Conservation (phyloP, 768 basidiomycete species). For the Austroboletus eburneus region DNA sequence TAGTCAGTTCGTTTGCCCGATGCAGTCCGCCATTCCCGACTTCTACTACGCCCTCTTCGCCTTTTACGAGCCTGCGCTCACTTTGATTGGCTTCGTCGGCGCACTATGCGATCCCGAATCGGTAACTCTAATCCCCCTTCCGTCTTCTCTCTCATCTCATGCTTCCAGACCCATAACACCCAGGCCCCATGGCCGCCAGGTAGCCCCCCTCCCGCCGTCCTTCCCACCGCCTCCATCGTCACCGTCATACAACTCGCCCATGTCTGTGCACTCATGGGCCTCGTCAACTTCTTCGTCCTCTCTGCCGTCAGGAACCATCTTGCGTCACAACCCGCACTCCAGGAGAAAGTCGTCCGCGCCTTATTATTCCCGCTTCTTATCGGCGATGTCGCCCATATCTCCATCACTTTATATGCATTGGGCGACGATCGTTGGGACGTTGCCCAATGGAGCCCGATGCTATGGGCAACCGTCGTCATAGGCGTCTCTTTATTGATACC, state of each 20-base stretch:
- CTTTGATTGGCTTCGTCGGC: slow-evolving; percentile 61
- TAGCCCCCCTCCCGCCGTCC: slow-evolving; percentile 40
- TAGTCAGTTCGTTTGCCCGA: slow-evolving; percentile 15
- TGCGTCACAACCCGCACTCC: slow-evolving; percentile 51
- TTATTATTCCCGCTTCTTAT: slow-evolving; percentile 64
- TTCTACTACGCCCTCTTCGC: slow-evolving; percentile 74
- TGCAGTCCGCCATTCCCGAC: slow-evolving; percentile 65
- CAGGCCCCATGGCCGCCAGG: slow-evolving; percentile 70
- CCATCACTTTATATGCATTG: slow-evolving; percentile 68
- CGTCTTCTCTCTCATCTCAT: slow-evolving; percentile 3
- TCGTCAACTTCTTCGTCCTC: slow-evolving; percentile 66
- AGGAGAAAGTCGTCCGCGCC: slow-evolving; percentile 66
- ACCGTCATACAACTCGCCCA: slow-evolving; percentile 74
- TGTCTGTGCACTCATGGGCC: slow-evolving; percentile 69
- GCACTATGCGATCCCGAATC: slow-evolving; percentile 60
- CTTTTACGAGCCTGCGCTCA: slow-evolving; percentile 68
- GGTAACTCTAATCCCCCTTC: slow-evolving; percentile 34
- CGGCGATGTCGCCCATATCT: slow-evolving; percentile 65
- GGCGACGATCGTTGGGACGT: slow-evolving; percentile 67
- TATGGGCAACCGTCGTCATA: slow-evolving; percentile 61
- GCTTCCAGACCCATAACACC: slow-evolving; percentile 57
- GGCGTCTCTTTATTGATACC: slow-evolving; percentile 67
- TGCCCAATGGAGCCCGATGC: slow-evolving; percentile 59
- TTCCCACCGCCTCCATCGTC: slow-evolving; percentile 62
- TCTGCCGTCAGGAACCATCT: slow-evolving; percentile 59